phyloP scores from a whole-genome alignment of 225 moss, liverwort and hornwort genomes.

The Takakia lepidozioides region DNA sequence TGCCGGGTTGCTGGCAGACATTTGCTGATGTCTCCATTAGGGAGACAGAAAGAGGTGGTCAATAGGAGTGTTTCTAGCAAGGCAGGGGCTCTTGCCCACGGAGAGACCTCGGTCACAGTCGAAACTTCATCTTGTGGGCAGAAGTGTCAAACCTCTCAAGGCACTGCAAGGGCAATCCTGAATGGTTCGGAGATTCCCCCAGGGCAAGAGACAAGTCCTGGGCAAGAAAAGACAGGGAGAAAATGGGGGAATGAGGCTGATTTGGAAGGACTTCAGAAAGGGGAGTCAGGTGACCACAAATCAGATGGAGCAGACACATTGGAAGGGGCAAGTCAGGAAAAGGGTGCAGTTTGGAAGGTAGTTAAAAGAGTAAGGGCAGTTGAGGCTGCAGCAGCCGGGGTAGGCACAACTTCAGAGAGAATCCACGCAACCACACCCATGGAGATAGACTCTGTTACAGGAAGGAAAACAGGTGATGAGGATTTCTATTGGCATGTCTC shows the following conservation, averaged over 20 bases:
- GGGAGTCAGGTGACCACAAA: slow-evolving; percentile 3
- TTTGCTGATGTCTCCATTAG: slow-evolving; percentile 7
- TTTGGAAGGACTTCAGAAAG: slow-evolving; percentile 4
- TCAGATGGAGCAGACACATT: slow-evolving; percentile 1
- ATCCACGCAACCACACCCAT: slow-evolving; percentile 25
- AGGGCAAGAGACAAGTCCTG: slow-evolving; percentile 1
- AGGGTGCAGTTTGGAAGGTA: slow-evolving; percentile 42
- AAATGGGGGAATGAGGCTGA: slow-evolving; percentile 8
- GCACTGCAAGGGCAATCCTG: no score
- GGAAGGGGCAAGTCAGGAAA: slow-evolving; percentile 16
- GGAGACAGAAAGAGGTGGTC: no score
- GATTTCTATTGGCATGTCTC: no score
- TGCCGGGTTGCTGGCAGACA: slow-evolving; percentile 42
- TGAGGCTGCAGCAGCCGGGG: slow-evolving; percentile 6
- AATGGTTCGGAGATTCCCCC: not conserved
- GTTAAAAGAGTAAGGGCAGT: slow-evolving; percentile 32
- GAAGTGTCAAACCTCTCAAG: no score
- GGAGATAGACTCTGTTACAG: slow-evolving; percentile 42
- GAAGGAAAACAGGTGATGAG: slow-evolving; percentile 4
- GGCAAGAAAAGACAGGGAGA: slow-evolving; percentile 1
- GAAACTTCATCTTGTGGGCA: no score
- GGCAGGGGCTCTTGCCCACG: no score
- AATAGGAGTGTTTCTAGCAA: no score
- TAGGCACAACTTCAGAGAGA: not conserved
- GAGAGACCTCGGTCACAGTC: no score